A percentile compares a stretch with the other conserved stretches of the same genome.
Conservation (phyloP, 352 stramenopile genomes). For the Elongisporangium undulatum region DNA sequence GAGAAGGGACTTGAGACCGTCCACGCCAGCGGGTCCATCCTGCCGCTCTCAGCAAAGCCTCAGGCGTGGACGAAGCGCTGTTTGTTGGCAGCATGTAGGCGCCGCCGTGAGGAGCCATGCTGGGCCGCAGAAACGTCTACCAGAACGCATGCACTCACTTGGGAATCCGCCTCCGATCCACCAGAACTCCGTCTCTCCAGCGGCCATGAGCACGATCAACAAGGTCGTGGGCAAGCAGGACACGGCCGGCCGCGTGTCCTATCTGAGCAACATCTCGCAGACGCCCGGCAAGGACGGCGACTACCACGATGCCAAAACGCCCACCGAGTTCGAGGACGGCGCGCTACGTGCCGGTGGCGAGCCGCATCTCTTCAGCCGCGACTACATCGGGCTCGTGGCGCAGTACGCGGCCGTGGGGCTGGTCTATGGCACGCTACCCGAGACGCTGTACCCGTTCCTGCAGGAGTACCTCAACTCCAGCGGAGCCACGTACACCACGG, state of each 20-base stretch:
- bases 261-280: slow-evolving; percentile 1
- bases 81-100: background rate
- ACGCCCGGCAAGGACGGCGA: background rate
- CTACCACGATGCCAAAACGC: slow-evolving; percentile 1
- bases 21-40: background rate
- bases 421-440: slow-evolving; percentile 38
- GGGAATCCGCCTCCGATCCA: background rate
- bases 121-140: background rate
- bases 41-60: background rate
- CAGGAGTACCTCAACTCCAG: slow-evolving; percentile 50
- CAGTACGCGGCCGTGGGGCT: slow-evolving; percentile 50
- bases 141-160: background rate
- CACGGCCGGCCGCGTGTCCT: background rate
- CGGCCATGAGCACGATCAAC: background rate
- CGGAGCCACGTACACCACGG: slow-evolving; percentile 38
- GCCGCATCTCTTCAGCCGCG: slow-evolving; percentile 25
- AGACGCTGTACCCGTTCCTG: slow-evolving; percentile 48
- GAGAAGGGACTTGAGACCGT: background rate
- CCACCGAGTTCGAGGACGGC: slow-evolving; percentile 20
- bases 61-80: background rate
- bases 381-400: slow-evolving; percentile 38
- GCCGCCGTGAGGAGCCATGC: background rate
- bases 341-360: slow-evolving; percentile 28
- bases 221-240: background rate
- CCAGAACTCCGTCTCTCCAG: too few relatives aligned